phyloP scores from a whole-genome alignment of 2,329 filamentous ascomycete genomes.

The Fusarium sp. region DNA sequence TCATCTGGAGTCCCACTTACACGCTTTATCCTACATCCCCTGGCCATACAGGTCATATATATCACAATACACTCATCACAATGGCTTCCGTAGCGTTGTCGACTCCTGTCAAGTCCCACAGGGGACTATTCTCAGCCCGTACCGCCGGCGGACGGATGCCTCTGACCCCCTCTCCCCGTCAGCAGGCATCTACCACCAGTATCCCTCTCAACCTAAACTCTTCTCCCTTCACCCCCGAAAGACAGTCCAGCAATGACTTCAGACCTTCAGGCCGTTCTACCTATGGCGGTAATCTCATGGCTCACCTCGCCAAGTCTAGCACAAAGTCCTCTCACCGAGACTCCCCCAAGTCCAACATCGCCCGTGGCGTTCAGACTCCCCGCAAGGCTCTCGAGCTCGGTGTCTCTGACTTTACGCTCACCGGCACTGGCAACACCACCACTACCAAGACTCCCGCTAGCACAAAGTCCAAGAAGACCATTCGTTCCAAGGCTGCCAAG shows the following conservation, averaged over 20 bases:
- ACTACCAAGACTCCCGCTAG: slow-evolving; percentile 69
- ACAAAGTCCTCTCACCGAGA: slow-evolving; percentile 79
- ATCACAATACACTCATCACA: slow-evolving; percentile 54
- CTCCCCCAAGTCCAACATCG: slow-evolving; percentile 98
- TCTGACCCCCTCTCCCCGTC: slow-evolving; percentile 89
- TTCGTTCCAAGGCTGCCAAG: slow-evolving; percentile 75
- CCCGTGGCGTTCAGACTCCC: slow-evolving; percentile 78
- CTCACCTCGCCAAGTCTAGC: slow-evolving; percentile 79
- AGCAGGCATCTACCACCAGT: slow-evolving; percentile 67
- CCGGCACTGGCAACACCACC: slow-evolving; percentile 76
- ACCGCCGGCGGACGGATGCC: slow-evolving; percentile 96
- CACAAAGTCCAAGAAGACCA: slow-evolving; percentile 68
- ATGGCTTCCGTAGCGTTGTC: slow-evolving; percentile 89
- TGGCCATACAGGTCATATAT: slow-evolving; percentile 25
- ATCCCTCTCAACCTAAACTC: slow-evolving; percentile 68
- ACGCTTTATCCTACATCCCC: slow-evolving; percentile 25
- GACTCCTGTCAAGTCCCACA: slow-evolving; percentile 95
- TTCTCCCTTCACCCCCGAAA: slow-evolving; percentile 84
- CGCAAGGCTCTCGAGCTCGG: slow-evolving; percentile 88
- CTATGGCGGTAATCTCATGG: slow-evolving; percentile 82
- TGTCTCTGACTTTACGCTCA: slow-evolving; percentile 91
- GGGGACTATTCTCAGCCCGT: slow-evolving; percentile 90
- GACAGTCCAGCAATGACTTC: slow-evolving; percentile 64
- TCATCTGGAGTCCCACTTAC: slow-evolving; percentile 56
- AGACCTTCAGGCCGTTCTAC: slow-evolving; percentile 76